phyloP scores from a whole-genome alignment of 179 eudicot species.

The Amaranthus tricolor region DNA sequence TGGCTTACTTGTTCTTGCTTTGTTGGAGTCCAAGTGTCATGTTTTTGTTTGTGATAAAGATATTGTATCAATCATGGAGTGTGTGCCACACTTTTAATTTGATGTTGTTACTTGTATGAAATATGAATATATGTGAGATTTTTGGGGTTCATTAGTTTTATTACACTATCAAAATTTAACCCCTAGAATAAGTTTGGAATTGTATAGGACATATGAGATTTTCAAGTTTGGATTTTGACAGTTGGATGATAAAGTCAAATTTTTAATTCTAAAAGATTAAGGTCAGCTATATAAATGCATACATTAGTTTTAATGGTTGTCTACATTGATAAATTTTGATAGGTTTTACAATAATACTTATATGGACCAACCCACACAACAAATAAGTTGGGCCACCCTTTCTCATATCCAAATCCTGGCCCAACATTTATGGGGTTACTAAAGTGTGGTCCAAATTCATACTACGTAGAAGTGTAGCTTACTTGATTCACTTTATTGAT shows the following conservation, averaged over 20 bases:
- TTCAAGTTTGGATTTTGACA: not conserved
- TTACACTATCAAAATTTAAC: not conserved
- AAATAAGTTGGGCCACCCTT: not conserved
- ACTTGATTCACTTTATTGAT: no score
- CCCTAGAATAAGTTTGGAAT: no score
- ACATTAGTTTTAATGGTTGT: no score
- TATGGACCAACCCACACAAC: conserved; percentile 1
- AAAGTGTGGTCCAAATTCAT: no score
- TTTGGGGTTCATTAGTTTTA: not conserved
- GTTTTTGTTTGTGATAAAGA: conserved; percentile 13
- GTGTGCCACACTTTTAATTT: conserved; percentile 5
- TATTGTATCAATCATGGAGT: conserved; percentile 3
- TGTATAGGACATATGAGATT: no score
- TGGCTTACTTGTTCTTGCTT: conserved; percentile 15
- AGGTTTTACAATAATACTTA: no score
- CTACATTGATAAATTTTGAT: no score
- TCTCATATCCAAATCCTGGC: not conserved
- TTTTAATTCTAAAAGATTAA: no score
- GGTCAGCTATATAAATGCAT: no score
- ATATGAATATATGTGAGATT: not conserved
- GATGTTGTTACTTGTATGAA: no score
- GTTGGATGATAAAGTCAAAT: not conserved
- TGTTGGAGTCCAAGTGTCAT: conserved; percentile 21
- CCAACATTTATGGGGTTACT: no score
- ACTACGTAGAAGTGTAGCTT: no score